phyloP scores from a whole-genome alignment of 192 early-diverging fungal species.

The Mortierella claussenii region DNA sequence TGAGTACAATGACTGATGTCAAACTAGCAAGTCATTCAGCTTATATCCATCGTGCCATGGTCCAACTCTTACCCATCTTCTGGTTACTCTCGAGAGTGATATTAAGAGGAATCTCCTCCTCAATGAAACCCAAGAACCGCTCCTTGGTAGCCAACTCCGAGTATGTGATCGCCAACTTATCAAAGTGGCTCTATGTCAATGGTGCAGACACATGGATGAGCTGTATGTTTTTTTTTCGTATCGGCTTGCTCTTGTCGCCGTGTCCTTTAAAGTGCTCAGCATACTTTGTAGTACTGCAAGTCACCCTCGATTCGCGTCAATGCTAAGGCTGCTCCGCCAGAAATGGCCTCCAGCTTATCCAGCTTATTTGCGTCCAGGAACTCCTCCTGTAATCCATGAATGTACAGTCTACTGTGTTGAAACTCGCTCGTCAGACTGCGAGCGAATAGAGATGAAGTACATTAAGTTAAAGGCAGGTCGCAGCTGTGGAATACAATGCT shows the following conservation, averaged over 20 bases:
- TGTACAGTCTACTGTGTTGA: slow-evolving; percentile 27
- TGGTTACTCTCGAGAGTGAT: slow-evolving; percentile 30
- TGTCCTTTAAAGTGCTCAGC: too few relatives aligned
- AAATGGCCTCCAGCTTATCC: slow-evolving; percentile 35
- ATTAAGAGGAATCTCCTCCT: slow-evolving; percentile 24
- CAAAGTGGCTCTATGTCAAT: slow-evolving; percentile 28
- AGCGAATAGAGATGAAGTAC: too few relatives aligned
- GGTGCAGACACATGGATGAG: background rate
- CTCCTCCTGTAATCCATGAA: slow-evolving; percentile 43
- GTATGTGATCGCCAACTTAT: slow-evolving; percentile 33
- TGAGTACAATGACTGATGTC: too few relatives aligned
- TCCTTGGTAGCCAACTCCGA: slow-evolving; percentile 42
- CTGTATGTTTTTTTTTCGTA: background rate
- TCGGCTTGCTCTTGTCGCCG: background rate
- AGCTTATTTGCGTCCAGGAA: slow-evolving; percentile 27
- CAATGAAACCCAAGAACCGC: slow-evolving; percentile 23
- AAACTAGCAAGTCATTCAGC: too few relatives aligned
- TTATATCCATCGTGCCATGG: too few relatives aligned
- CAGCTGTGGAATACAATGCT: too few relatives aligned
- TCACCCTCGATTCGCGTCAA: slow-evolving; percentile 39
- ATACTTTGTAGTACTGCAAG: slow-evolving; percentile 37
- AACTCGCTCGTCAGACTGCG: slow-evolving; percentile 34
- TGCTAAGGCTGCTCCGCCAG: slow-evolving; percentile 26
- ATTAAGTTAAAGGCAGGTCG: too few relatives aligned
- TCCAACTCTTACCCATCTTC: slow-evolving; percentile 22